Base-by-base conservation (phyloP, 2,329 filamentous ascomycete species). In the Paraphoma chrysanthemicola region DNA sequence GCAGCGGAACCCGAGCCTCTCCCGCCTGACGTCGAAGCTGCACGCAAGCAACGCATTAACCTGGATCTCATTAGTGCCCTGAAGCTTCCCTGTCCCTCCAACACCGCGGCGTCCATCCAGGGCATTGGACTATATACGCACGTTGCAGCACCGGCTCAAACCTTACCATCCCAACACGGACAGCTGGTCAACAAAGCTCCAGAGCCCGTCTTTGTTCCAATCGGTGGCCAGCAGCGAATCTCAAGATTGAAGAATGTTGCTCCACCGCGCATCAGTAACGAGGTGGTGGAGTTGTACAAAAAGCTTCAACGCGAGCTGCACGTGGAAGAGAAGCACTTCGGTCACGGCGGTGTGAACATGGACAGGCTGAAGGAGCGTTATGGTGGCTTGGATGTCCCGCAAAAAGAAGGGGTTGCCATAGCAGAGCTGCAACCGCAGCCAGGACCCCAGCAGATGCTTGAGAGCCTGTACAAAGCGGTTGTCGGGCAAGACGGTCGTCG, bases 91-190 rank as follows among this genome's bases (percentile, higher is more conserved):
- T 47, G 28, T 17, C 17, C 39, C 0, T 36, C 56, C 3, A 38
- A 52, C 14, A 44, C 29, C 6, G 51, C 55, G 3, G 56, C 60
- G 2, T 56, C 59, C 4, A 44, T 69, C 9, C 56, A 59, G 53
- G 70, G 71, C 10, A 61, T 70, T 10, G 71, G 70, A 6, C 44
- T 67, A 6, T 75, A 69, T 41, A 73, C 70, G 2, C 70, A 74
- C 30, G 51, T 67, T 6, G 57, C 57, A 30, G 44, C 54, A 11
- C 45, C 60, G 23, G 56, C 56, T 30, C 47, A 54, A 10, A 44
- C 61, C 23, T 7, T 10, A 30, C 12, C 16, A 36, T 30, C 31
- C 14, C 14, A 28, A 6, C 3, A 14, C 3, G 33, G 23, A 6
- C 39, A 51, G 1, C 39, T 49, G 6, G 36, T 45, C 14, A 38